phyloP scores from a whole-genome alignment of 2,329 filamentous ascomycete species.

The Ophiostoma montium region DNA sequence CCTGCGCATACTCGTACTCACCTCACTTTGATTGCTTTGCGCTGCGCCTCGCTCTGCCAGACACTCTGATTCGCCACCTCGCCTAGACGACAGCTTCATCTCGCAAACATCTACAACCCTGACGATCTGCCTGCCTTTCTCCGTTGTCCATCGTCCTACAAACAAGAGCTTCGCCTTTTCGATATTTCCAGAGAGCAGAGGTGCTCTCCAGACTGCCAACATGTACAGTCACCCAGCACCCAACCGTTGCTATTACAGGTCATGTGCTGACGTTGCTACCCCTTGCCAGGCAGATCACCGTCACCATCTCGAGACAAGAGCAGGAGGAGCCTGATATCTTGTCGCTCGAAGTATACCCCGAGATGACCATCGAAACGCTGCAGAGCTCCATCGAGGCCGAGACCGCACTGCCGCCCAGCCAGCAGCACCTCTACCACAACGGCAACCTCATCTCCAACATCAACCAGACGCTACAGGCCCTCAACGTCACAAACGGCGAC shows the following conservation, averaged over 20 bases:
- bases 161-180: too few relatives aligned
- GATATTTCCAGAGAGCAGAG: not conserved
- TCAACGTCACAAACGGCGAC: constrained; percentile 73
- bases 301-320: constrained; percentile 67
- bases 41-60: too few relatives aligned
- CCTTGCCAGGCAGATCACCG: constrained; percentile 57
- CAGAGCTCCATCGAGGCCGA: constrained; percentile 83
- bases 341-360: constrained; percentile 65
- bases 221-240: constrained; percentile 3
- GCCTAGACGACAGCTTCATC: too few relatives aligned
- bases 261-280: not conserved
- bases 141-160: too few relatives aligned
- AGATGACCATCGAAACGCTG: constrained; percentile 71
- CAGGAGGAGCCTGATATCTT: constrained; percentile 61
- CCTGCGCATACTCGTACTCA: too few relatives aligned
- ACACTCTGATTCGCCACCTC: too few relatives aligned
- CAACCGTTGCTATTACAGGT: too few relatives aligned
- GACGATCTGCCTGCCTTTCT: too few relatives aligned
- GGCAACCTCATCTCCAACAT: constrained; percentile 68
- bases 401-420: constrained; percentile 52
- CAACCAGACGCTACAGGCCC: constrained; percentile 64
- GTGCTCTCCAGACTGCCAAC: constrained; percentile 1
- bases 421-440: constrained; percentile 84
- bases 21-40: too few relatives aligned
- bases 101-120: too few relatives aligned